Evolutionary conservation across 2,329 filamentous ascomycete genomes (phyloP).

Genomic region (Colletotrichum theobromicola): DNA sequence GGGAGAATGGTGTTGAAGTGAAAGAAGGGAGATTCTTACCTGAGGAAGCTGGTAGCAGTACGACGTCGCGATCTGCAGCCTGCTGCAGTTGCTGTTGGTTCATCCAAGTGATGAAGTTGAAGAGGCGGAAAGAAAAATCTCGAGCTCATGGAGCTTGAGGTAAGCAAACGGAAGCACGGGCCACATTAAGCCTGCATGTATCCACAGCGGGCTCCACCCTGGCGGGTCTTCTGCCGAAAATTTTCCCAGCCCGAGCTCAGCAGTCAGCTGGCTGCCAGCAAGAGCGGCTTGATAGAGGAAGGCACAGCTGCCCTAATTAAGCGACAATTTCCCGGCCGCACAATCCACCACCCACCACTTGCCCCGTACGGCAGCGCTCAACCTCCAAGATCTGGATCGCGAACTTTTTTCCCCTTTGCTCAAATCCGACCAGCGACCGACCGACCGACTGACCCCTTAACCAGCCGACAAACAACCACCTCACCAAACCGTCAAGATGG

Average conservation of each 20-base stretch:
- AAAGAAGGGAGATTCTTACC: slow-evolving; percentile 36
- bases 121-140: slow-evolving; percentile 8
- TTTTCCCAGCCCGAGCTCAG: not conserved
- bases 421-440: slow-evolving; percentile 21
- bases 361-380: slow-evolving; percentile 1
- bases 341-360: slow-evolving; percentile 36
- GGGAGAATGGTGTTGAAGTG: not conserved
- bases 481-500: slow-evolving; percentile 68
- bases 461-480: slow-evolving; percentile 26
- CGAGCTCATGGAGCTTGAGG: slow-evolving; percentile 8
- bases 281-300: not conserved
- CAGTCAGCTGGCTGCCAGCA: not conserved
- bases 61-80: not conserved
- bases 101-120: not conserved
- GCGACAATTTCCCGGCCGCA: slow-evolving; percentile 50
- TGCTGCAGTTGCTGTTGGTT: not conserved
- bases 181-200: not conserved
- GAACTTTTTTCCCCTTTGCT: slow-evolving; percentile 18
- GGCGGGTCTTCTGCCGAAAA: not conserved
- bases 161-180: slow-evolving; percentile 15
- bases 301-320: slow-evolving; percentile 48
- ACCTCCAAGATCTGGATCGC: slow-evolving; percentile 6
- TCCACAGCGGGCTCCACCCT: not conserved
- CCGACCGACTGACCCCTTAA: slow-evolving; percentile 17
- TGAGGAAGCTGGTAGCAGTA: not conserved